Evolutionary conservation across 202 grass and related monocot genomes (phyloP).

Genomic region (Digitaria exilis): DNA sequence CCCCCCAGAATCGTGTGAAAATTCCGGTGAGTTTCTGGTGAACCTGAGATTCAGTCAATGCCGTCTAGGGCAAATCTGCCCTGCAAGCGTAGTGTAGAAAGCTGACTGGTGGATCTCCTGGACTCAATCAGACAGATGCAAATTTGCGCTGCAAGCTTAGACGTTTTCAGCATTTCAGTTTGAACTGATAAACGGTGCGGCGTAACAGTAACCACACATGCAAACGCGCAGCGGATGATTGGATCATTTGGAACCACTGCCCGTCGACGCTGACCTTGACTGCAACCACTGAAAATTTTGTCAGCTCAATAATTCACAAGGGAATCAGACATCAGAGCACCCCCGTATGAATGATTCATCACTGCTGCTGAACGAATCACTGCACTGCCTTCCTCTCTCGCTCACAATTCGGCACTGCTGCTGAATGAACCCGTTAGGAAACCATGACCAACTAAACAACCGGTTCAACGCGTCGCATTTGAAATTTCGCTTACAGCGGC

Average conservation of each 20-base stretch:
- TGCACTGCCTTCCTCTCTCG: neutral
- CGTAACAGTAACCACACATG: constrained; percentile 6
- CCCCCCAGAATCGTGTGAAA: neutral
- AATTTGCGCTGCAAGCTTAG: neutral
- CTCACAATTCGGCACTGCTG: neutral
- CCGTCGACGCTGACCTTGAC: constrained; percentile 37
- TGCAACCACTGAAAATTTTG: constrained; percentile 25
- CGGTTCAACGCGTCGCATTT: neutral
- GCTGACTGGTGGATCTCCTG: neutral
- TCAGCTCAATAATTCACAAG: neutral
- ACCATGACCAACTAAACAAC: neutral
- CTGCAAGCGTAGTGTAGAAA: no score
- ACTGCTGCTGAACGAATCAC: no score
- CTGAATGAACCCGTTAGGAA: neutral
- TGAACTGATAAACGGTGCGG: no score
- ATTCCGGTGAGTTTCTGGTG: neutral
- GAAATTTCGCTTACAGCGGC: neutral
- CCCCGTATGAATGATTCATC: no score
- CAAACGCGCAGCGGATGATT: constrained; percentile 1
- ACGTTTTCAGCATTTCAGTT: neutral
- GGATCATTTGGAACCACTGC: neutral
- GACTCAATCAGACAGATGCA: neutral
- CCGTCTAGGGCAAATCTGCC: neutral
- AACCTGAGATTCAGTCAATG: neutral
- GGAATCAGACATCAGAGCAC: neutral